Evolutionary conservation across 1,284 basidiomycete species (phyloP), one percentile per base, ranked within the genome.

Genomic region (Boletellus deceptivus): DNA sequence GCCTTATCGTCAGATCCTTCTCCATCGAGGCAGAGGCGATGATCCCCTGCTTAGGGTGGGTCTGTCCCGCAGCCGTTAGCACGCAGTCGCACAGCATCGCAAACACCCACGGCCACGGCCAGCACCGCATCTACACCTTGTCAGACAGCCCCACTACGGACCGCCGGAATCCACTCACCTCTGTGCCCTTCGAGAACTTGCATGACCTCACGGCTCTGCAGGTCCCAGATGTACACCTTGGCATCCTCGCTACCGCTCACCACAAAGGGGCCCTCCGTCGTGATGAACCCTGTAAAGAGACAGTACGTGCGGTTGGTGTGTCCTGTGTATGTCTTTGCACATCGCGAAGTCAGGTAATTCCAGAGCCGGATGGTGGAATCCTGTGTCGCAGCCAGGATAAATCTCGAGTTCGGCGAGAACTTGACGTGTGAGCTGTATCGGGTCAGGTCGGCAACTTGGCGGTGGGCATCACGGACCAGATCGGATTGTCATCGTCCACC

Each of bases 401-500:
- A 96, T 64, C 82, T 83, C 1, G 91, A 93, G 60, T 95, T 95
- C 0, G 93, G 93, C 11, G 95, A 91, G 73, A 99, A 98, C 56
- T 78, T 77, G 43, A 93, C 89, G 65, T 89, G 84, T 4, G 89
- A 91, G 55, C 92, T 91, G 57, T 55, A 48, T 36, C 24, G 9
- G 20, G 49, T 65, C 39, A 63, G 50, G 39, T 55, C 55, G 14
- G 25, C 37, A 50, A 33, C 4, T 25, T 11, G 3, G 25, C 35
- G 45, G 36, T 37, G 41, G 53, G 46, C 22, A 48, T 46, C 41
- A 57, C 80, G 43, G 55, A 92, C 86, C 95, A 90, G 49, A 96
- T 92, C 3, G 92, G 90, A 72, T 96, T 96, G 56, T 95, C 92
- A 61, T 95, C 93, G 60, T 98, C 95, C 11, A 95, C 93, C 24